Evolutionary conservation across 1,284 basidiomycete species (phyloP).

Genomic region (Microbotryomycetes sp.): DNA sequence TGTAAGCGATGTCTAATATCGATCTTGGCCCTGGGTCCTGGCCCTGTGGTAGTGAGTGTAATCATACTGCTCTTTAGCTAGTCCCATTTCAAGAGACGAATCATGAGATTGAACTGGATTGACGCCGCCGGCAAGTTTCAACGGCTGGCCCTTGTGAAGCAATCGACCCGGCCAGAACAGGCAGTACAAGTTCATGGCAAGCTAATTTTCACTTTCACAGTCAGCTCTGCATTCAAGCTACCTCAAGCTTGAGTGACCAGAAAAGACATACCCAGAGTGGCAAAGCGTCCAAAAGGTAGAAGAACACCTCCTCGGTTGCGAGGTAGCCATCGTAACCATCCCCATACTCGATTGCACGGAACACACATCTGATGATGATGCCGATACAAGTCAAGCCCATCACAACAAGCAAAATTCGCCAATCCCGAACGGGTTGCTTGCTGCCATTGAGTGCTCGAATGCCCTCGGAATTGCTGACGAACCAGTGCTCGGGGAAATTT

Average conservation of each 20-base stretch:
- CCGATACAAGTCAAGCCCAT: slow-evolving; percentile 11
- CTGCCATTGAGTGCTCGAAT: slow-evolving; percentile 4
- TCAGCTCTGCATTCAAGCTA: not conserved
- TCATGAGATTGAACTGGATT: too few species aligned
- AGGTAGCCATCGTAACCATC: slow-evolving; percentile 27
- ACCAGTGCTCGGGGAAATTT: slow-evolving; percentile 2
- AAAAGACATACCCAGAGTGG: slow-evolving; percentile 19
- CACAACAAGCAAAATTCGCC: slow-evolving; percentile 15
- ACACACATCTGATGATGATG: slow-evolving; percentile 32
- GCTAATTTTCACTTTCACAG: not conserved
- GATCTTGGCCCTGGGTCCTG: too few species aligned
- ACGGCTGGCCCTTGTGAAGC: not conserved
- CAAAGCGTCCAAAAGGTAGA: slow-evolving; percentile 33
- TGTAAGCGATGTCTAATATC: too few species aligned
- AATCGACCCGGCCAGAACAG: slow-evolving; percentile 11
- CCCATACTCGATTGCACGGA: slow-evolving; percentile 31
- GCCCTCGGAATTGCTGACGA: not conserved
- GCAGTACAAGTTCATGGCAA: slow-evolving; percentile 12
- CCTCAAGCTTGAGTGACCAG: not conserved
- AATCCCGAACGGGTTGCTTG: slow-evolving; percentile 5
- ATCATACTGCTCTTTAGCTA: too few species aligned
- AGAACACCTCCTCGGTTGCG: slow-evolving; percentile 28
- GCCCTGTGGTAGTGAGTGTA: too few species aligned
- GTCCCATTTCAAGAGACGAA: not conserved
- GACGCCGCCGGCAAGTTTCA: not conserved